Base-by-base conservation (phyloP, 257 asterid species). In the Euphrasia confusa region DNA sequence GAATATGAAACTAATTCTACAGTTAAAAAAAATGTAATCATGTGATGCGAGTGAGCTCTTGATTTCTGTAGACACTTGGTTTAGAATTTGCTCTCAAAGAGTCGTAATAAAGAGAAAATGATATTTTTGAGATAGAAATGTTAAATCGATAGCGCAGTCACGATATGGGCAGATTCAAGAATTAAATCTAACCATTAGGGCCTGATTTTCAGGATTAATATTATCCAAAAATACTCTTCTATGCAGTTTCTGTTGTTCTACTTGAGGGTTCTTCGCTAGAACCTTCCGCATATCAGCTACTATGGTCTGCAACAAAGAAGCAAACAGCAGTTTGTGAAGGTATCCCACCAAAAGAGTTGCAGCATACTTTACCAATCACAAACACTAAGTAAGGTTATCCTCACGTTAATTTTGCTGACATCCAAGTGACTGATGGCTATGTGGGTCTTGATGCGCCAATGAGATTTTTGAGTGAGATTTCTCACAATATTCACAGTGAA, bases 221-320 rank as follows among this genome's bases (percentile, higher is more conserved):
- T 83, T 80, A 52, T 90, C 97, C 77, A 90, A 77, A 75, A 90
- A 90, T 40, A 87, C 93, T 77, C 97, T 81, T 77, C 92, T 81
- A 58, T 90, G 97, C 83, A 90, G 76, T 80, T 82, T 90, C 81
- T 90, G 89, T 63, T 90, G 97, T 71, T 90, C 97, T 63, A 90
- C 95, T 73, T 90, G 97, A 65, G 96, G 95, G 79, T 81, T 87
- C 81, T 90, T 90, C 0, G 97, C 83, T 73, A 90, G 72, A 39
- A 90, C 97, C 78, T 90, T 90, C 65, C 97, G 97, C 97, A 90
- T 90, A 70, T 90, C 97, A 32, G 97, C 97, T 53, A 90, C 97
- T 70, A 90, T 87, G 61, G 55, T 90, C 97, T 90, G 84, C 74
- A 37, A 71, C 39, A 68, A 24, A 75, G 55, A 21, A 60, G 57